Conservation (phyloP, 1,139 yeast genomes). For the Taphrina communis region DNA sequence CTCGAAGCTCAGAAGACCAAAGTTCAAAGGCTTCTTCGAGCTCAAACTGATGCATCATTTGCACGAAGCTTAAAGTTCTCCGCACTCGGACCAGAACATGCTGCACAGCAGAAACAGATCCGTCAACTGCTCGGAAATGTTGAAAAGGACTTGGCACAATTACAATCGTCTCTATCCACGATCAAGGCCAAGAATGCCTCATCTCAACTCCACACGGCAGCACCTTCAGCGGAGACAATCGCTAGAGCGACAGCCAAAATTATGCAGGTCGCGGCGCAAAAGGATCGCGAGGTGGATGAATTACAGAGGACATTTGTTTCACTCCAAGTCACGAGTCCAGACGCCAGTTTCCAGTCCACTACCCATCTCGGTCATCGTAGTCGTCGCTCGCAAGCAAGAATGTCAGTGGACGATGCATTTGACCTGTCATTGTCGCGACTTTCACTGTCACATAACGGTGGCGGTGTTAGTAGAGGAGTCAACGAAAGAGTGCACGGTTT, state of each 20-base stretch:
- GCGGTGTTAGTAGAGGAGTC: background rate
- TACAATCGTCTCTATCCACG: conserved; percentile 36
- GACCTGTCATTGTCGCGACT: conserved; percentile 21
- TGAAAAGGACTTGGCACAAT: conserved; percentile 29
- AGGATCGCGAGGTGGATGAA: conserved; percentile 10
- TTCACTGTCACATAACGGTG: background rate
- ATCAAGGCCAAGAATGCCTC: conserved; percentile 36
- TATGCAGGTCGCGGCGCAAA: conserved; percentile 9
- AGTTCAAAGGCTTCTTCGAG: conserved; percentile 39
- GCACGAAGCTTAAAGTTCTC: conserved; percentile 23
- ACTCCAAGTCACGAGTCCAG: conserved; percentile 9
- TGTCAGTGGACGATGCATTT: conserved; percentile 12
- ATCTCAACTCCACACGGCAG: background rate
- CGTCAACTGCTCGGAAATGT: conserved; percentile 28
- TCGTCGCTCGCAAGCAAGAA: conserved; percentile 9
- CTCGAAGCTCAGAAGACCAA: conserved; percentile 42
- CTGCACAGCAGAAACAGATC: conserved; percentile 37
- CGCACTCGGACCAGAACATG: conserved; percentile 42
- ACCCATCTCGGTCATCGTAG: background rate
- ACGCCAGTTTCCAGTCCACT: conserved; percentile 3
- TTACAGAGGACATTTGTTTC: conserved; percentile 8
- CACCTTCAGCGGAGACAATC: conserved; percentile 39
- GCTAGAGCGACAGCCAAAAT: conserved; percentile 34
- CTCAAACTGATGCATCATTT: conserved; percentile 34
- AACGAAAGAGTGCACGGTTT: background rate